Evolutionary conservation across 306 rosid species (phyloP).

Genomic region (Gillenia trifoliata): DNA sequence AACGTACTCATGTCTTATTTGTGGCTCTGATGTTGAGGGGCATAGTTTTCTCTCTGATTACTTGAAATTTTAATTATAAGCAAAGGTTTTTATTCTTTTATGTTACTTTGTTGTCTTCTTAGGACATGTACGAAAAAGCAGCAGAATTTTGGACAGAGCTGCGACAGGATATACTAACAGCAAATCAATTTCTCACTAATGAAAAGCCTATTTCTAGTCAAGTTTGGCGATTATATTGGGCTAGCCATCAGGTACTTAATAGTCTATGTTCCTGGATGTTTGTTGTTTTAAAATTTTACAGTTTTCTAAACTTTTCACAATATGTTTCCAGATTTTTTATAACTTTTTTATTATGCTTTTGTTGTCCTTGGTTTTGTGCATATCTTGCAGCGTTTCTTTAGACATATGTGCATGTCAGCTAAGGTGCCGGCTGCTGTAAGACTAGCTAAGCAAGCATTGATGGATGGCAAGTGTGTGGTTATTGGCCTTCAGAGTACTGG

Average conservation of each 20-base stretch:
- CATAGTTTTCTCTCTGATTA: background rate
- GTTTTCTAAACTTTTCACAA: background rate
- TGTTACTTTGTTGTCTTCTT: conserved; percentile 15
- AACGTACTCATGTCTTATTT: conserved; percentile 16
- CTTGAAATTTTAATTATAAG: background rate
- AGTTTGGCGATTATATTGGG: conserved; percentile 96
- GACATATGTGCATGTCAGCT: conserved; percentile 98
- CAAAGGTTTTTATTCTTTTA: background rate
- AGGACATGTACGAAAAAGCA: conserved; percentile 88
- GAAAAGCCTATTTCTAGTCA: conserved; percentile 85
- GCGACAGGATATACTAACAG: conserved; percentile 74
- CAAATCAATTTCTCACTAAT: conserved; percentile 53
- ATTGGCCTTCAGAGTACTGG: conserved; percentile 99
- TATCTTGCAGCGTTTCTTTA: conserved; percentile 87
- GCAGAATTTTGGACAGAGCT: conserved; percentile 94
- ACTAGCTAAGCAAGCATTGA: conserved; percentile 80
- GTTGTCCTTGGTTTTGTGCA: conserved; percentile 17
- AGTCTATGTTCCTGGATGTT: background rate
- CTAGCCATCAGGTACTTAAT: conserved; percentile 85
- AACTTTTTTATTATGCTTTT: conserved; percentile 7
- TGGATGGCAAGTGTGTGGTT: conserved; percentile 78
- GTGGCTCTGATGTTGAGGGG: background rate
- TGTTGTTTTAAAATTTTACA: background rate
- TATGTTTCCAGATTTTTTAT: background rate
- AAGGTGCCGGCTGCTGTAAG: conserved; percentile 95